phyloP scores from a whole-genome alignment of 768 basidiomycete species.

The Lentinula raphanica region DNA sequence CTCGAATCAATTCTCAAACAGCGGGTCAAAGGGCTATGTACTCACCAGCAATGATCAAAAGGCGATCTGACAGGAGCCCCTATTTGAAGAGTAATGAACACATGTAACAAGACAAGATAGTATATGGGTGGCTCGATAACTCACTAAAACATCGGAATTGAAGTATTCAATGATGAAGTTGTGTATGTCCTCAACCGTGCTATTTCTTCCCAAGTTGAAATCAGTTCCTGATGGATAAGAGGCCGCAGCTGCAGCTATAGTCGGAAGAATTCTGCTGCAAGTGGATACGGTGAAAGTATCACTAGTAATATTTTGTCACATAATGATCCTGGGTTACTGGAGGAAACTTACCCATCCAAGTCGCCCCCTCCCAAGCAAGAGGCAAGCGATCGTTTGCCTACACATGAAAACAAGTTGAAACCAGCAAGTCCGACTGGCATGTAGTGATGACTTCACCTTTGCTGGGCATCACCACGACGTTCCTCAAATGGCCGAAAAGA shows the following conservation, averaged over 20 bases:
- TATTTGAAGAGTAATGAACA: constrained; percentile 24
- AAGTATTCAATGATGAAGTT: constrained; percentile 83
- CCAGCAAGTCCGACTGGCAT: background rate
- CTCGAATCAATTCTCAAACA: too few species aligned
- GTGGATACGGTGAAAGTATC: constrained; percentile 41
- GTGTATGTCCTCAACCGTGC: constrained; percentile 66
- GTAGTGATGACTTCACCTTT: constrained; percentile 35
- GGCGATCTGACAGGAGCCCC: constrained; percentile 66
- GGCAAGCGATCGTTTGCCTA: constrained; percentile 46
- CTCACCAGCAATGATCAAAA: constrained; percentile 68
- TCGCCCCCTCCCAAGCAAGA: constrained; percentile 69
- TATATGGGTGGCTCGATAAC: constrained; percentile 9
- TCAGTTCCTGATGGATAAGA: constrained; percentile 38
- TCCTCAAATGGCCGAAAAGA: constrained; percentile 55
- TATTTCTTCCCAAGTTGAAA: constrained; percentile 38
- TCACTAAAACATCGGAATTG: constrained; percentile 73
- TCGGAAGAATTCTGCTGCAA: constrained; percentile 55
- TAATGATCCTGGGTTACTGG: background rate
- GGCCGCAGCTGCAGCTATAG: constrained; percentile 44
- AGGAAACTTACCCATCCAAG: constrained; percentile 60
- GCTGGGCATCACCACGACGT: constrained; percentile 68
- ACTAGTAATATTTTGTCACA: background rate
- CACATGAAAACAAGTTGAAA: background rate
- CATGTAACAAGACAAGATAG: background rate
- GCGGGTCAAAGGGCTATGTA: constrained; percentile 2